These are phyloP conservation scores for Raddia distichophylla DNA, from an alignment of 176 grass and related monocot genomes.

Conservation along the genomic window DNA sequence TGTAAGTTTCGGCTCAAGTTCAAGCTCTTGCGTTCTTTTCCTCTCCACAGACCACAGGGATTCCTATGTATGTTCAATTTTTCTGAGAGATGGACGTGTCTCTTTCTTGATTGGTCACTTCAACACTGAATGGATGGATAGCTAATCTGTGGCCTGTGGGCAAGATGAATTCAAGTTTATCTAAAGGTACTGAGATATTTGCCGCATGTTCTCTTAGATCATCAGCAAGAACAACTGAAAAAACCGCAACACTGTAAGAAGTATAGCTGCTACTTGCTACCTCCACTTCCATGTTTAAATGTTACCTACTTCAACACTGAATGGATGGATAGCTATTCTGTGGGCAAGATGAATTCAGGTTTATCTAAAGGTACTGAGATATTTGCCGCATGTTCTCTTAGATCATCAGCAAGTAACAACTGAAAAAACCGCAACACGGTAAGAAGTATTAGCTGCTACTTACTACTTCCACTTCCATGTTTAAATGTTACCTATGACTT, in stretches of 20 bases:
- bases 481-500: neutral
- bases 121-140: conserved; percentile 2
- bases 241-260: no score
- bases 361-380: neutral
- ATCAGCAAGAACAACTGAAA: neutral
- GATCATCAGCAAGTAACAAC: neutral
- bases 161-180: conserved; percentile 8
- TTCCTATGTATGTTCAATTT: neutral
- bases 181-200: conserved; percentile 12
- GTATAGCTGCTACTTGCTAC: no score
- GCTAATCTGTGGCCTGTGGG: conserved; percentile 11
- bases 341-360: conserved; percentile 21
- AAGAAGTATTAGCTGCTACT: neutral
- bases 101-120: conserved; percentile 17
- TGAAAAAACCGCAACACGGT: neutral
- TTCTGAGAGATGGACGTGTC: conserved; percentile 11
- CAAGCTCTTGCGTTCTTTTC: conserved; percentile 2
- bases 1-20: neutral
- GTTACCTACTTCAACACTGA: neutral
- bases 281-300: no score
- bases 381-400: neutral
- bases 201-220: neutral
- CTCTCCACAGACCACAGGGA: conserved; percentile 18
- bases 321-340: neutral
- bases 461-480: neutral